These are phyloP conservation scores for Eucalyptus microcorys DNA, from an alignment of 345 rosid species.

Conservation along the genomic window DNA sequence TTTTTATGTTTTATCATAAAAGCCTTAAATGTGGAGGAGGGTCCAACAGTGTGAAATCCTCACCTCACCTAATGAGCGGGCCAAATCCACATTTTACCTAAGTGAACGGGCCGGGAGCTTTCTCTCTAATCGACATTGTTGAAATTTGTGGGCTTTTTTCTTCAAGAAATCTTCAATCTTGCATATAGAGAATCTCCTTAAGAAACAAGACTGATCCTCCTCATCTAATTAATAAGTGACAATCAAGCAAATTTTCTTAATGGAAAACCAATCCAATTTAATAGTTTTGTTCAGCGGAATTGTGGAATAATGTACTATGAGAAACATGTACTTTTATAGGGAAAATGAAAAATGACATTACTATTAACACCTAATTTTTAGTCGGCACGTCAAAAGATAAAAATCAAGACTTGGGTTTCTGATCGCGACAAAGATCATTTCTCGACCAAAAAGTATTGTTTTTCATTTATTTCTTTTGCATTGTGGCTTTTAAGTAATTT, in stretches of 20 bases:
- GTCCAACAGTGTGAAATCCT: not conserved
- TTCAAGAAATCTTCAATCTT: not conserved
- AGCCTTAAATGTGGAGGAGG: not conserved
- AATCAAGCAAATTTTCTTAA: not conserved
- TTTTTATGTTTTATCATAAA: not conserved
- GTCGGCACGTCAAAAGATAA: rapidly evolving
- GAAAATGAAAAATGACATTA: not conserved
- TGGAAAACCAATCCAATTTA: not conserved
- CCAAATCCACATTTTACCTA: not conserved
- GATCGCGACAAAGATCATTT: rapidly evolving
- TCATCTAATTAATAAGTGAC: not conserved
- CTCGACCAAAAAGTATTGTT: too few species aligned
- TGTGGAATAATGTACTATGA: not conserved
- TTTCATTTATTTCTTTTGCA: too few species aligned
- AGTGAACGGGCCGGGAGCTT: not conserved
- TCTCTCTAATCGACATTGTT: not conserved
- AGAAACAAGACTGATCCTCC: not conserved
- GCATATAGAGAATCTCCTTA: not conserved
- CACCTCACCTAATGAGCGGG: not conserved
- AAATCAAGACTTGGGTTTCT: too few species aligned
- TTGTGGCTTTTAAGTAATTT: too few species aligned
- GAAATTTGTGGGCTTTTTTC: not conserved
- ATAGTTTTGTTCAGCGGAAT: not conserved
- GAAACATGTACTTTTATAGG: not conserved
- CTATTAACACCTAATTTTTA: rapidly evolving